Percentiles rank a stretch among this genome's conserved stretches.
Conservation (phyloP, 495 filamentous ascomycete species). For the Lasiosphaeria ovina region DNA sequence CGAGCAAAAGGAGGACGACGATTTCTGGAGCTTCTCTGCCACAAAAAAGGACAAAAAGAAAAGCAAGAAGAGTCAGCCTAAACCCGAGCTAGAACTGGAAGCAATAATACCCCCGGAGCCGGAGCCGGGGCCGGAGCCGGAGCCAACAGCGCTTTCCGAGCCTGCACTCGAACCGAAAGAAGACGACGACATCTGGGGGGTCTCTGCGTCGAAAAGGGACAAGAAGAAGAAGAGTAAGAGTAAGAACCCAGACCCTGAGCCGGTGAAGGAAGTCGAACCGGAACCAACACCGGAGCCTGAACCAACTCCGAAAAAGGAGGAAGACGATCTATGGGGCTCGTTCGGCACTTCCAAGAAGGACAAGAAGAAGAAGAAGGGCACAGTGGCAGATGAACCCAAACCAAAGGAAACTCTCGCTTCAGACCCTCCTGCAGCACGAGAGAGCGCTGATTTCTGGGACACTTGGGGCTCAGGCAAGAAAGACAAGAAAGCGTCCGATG, state of each 20-base stretch:
- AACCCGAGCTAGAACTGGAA: slow-evolving; percentile 11
- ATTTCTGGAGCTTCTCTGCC: slow-evolving; percentile 16
- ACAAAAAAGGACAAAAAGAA: slow-evolving; percentile 30
- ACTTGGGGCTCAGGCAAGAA: slow-evolving; percentile 29
- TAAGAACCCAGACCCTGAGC: slow-evolving; percentile 8
- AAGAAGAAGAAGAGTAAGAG: slow-evolving; percentile 25
- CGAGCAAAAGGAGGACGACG: slow-evolving; percentile 17
- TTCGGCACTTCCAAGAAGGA: slow-evolving; percentile 14
- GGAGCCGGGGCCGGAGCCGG: slow-evolving; percentile 18
- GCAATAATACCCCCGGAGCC: slow-evolving; percentile 12
- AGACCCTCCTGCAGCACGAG: slow-evolving; percentile 9
- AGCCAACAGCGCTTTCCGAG: slow-evolving; percentile 7
- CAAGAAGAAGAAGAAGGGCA: slow-evolving; percentile 26
- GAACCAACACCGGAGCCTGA: slow-evolving; percentile 12
- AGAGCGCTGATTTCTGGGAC: slow-evolving; percentile 6
- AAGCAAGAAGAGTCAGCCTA: slow-evolving; percentile 13
- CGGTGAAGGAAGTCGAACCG: slow-evolving; percentile 8
- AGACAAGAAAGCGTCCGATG: slow-evolving; percentile 30
- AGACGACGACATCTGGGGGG: slow-evolving; percentile 21
- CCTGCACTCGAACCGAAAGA: neutral
- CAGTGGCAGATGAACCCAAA: slow-evolving; percentile 1
- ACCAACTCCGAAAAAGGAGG: slow-evolving; percentile 23
- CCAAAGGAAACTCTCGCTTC: slow-evolving; percentile 6
- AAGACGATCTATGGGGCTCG: slow-evolving; percentile 19
- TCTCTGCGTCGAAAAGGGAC: slow-evolving; percentile 16